These are phyloP conservation scores for Hymenoscyphus infarciens DNA, from an alignment of 2,329 filamentous ascomycete genomes.

Conservation along the genomic window DNA sequence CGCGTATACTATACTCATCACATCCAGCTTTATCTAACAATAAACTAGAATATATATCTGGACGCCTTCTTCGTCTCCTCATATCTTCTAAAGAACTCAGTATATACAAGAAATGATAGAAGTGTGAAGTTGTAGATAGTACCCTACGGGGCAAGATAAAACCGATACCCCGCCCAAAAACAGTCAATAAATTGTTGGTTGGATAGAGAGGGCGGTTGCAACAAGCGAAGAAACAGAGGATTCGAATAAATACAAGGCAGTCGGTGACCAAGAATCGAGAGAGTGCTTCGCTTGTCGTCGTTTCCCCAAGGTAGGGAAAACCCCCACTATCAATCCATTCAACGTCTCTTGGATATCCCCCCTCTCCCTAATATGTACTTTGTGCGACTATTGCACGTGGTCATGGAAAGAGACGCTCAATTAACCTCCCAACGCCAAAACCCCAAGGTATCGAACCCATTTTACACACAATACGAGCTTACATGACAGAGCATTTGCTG, in stretches of 20 bases:
- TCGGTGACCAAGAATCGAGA: neutral
- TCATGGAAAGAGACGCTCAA: conserved; percentile 10
- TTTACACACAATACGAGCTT: conserved; percentile 18
- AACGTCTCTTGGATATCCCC: neutral
- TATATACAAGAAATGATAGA: neutral
- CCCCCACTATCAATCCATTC: neutral
- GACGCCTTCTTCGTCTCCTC: neutral
- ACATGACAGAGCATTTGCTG: conserved; percentile 60
- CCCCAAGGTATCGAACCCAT: conserved; percentile 13
- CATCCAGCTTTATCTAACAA: neutral
- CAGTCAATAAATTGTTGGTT: neutral
- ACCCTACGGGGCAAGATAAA: neutral
- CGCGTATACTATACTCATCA: conserved; percentile 17
- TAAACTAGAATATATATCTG: neutral
- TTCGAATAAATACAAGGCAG: neutral
- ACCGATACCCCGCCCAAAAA: neutral
- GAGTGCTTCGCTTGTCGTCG: neutral
- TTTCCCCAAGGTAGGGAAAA: neutral
- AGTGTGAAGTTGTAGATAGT: neutral
- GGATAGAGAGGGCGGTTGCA: neutral
- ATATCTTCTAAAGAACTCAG: neutral
- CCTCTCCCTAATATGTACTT: conserved; percentile 12
- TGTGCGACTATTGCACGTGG: conserved; percentile 7
- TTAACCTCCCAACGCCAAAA: conserved; percentile 15
- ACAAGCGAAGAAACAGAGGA: neutral